Base-by-base conservation (phyloP, 805 yeast species). In the Metschnikowia sp. region DNA sequence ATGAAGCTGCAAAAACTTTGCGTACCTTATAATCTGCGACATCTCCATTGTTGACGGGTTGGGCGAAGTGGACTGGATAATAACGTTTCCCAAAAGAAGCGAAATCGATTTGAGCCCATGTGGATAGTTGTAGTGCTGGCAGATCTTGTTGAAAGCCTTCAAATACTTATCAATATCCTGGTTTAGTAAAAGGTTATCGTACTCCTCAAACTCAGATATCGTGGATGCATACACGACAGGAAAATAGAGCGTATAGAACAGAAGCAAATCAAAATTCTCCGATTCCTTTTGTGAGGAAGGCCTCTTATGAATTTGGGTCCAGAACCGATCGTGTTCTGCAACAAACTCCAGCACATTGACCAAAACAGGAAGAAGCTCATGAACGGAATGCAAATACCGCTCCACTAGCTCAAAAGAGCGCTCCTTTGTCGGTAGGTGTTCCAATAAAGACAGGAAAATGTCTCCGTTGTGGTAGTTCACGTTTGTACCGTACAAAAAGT, bases 181-280 rank as follows among this genome's bases (percentile, higher is more conserved):
- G 45, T 72, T 72, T 42, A 73, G 57, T 18, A 73, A 56, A 13
- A 73, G 53, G 50, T 79, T 75, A 51, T 79, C 79, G 52, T 71
- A 74, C 54, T 80, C 84, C 56, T 80, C 83, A 57, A 77, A 81
- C 54, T 79, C 81, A 10, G 84, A 77, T 31, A 79, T 79, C 1
- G 82, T 73, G 2, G 84, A 75, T 2, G 84, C 84, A 58, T 79
- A 81, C 10, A 79, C 59, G 2, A 81, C 73, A 0, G 85, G 81
- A 53, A 78, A 78, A 46, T 79, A 66, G 0, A 74, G 59, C 8
- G 78, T 69, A 51, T 75, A 74, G 56, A 81, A 80, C 39, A 76
- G 74, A 29, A 72, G 55, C 36, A 60, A 58, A 47, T 70, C 72
- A 46, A 78, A 59, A 4, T 60, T 62, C 5, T 58, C 51, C 15